Evolutionary conservation across 352 stramenopile genomes (phyloP).

Genomic region (Phytophthora citrophthora): DNA sequence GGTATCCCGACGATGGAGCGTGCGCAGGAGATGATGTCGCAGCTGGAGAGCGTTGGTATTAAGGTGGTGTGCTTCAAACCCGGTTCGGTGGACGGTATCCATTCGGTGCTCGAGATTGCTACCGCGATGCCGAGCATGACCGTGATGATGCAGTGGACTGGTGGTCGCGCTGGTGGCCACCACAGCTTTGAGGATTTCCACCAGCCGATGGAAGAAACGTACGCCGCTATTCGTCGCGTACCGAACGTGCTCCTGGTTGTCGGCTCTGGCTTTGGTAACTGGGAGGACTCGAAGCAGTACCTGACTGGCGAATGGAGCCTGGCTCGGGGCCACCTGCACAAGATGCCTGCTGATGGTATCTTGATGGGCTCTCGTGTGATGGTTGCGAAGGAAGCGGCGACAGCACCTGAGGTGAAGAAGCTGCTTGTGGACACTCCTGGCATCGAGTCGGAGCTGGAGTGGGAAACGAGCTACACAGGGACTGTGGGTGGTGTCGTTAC

Average conservation of each 20-base stretch:
- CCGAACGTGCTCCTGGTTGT: slow-evolving; percentile 89
- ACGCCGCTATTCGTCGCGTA: slow-evolving; percentile 78
- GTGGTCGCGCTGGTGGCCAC: slow-evolving; percentile 80
- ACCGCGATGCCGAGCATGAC: slow-evolving; percentile 61
- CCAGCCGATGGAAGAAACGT: slow-evolving; percentile 71
- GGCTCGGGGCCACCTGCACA: slow-evolving; percentile 46
- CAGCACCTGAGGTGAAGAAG: slow-evolving; percentile 82
- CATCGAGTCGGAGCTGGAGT: slow-evolving; percentile 73
- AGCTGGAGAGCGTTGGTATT: slow-evolving; percentile 72
- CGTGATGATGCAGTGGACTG: slow-evolving; percentile 90
- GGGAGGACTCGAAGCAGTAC: slow-evolving; percentile 81
- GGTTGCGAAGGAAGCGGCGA: slow-evolving; percentile 88
- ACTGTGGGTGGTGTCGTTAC: slow-evolving; percentile 78
- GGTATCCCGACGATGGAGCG: slow-evolving; percentile 85
- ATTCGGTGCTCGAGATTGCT: slow-evolving; percentile 82
- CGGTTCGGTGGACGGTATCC: slow-evolving; percentile 78
- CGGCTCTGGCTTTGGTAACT: slow-evolving; percentile 88
- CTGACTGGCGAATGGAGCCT: slow-evolving; percentile 87
- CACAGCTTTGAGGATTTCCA: slow-evolving; percentile 92
- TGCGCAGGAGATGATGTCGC: slow-evolving; percentile 78
- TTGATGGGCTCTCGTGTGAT: slow-evolving; percentile 86
- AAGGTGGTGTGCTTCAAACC: slow-evolving; percentile 88
- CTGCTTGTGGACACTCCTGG: slow-evolving; percentile 82
- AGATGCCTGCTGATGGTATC: slow-evolving; percentile 87
- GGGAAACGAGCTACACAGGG: slow-evolving; percentile 81